Conservation (phyloP, 2,329 filamentous ascomycete genomes). For the Pseudogymnoascus destructans region DNA sequence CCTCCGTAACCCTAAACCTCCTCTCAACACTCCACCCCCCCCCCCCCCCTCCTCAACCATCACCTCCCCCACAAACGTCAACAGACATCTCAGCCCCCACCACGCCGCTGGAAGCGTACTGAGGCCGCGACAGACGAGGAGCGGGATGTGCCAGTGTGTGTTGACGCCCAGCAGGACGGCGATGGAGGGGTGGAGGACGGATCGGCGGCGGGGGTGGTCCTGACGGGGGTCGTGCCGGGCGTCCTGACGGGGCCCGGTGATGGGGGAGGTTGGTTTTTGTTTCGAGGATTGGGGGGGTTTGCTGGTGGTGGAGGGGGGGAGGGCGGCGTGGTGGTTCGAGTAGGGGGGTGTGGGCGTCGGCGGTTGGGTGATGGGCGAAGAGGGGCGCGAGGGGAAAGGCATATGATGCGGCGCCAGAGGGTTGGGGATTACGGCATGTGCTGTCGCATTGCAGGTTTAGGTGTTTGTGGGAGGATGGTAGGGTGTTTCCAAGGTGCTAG, state of each 20-base stretch:
- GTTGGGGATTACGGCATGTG: conserved; percentile 24
- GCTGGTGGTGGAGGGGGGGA: conserved; percentile 10
- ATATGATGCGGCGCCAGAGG: conserved; percentile 22
- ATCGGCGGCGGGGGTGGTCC: conserved; percentile 16
- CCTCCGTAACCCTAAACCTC: conserved; percentile 50
- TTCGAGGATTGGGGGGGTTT: conserved; percentile 11
- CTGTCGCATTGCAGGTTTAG: conserved; percentile 25
- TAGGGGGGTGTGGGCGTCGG: conserved; percentile 8
- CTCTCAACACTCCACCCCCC: conserved; percentile 33
- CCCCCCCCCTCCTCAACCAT: conserved; percentile 34
- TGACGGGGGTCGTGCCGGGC: too few relatives aligned
- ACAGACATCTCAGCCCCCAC: conserved; percentile 57
- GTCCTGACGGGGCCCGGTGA: neutral
- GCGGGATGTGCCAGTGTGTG: conserved; percentile 56
- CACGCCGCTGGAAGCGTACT: conserved; percentile 58
- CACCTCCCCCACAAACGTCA: conserved; percentile 55
- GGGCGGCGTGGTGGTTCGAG: neutral
- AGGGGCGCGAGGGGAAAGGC: conserved; percentile 5
- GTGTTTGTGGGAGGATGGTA: neutral
- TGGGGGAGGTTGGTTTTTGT: conserved; percentile 18
- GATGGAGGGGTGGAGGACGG: conserved; percentile 60
- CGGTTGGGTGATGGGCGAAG: conserved; percentile 10
- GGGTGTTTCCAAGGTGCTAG: neutral
- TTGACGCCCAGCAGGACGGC: conserved; percentile 66
- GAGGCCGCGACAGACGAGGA: conserved; percentile 59